Percentiles rank a stretch among this genome's conserved stretches.
Conservation (phyloP, 768 basidiomycete species). For the Pleurotus platypus region DNA sequence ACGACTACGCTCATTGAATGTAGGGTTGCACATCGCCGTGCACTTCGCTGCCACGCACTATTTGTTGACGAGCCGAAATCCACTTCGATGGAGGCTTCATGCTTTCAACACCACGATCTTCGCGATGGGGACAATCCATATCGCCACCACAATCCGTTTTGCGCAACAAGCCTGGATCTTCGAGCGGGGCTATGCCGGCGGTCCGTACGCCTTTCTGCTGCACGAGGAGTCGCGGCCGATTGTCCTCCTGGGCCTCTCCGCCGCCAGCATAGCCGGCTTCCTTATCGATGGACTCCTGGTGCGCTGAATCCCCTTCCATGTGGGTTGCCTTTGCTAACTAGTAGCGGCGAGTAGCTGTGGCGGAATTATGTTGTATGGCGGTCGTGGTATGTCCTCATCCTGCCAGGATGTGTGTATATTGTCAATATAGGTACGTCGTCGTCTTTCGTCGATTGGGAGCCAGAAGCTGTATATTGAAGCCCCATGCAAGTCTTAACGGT, state of each 20-base stretch:
- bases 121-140: not conserved
- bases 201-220: not conserved
- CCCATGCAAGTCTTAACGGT: not conserved
- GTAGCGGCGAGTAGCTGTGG: not conserved
- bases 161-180: not conserved
- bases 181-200: not conserved
- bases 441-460: not conserved
- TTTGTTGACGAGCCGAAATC: not conserved
- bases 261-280: not conserved
- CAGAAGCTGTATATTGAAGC: too few relatives aligned
- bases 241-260: not conserved
- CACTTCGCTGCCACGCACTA: not conserved
- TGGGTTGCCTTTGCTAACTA: too few relatives aligned
- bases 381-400: not conserved
- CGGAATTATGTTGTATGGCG: not conserved
- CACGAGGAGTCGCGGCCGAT: not conserved
- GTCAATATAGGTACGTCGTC: not conserved
- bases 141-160: not conserved
- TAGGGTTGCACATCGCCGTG: not conserved
- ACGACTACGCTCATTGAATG: not conserved
- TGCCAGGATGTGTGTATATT: not conserved
- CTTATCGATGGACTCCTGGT: not conserved
- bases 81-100: not conserved
- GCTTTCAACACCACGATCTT: not conserved
- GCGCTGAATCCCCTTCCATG: too few relatives aligned